These are phyloP conservation scores for Neospora caninum DNA, from an alignment of 169 alveolate genomes.

Conservation along the genomic window DNA sequence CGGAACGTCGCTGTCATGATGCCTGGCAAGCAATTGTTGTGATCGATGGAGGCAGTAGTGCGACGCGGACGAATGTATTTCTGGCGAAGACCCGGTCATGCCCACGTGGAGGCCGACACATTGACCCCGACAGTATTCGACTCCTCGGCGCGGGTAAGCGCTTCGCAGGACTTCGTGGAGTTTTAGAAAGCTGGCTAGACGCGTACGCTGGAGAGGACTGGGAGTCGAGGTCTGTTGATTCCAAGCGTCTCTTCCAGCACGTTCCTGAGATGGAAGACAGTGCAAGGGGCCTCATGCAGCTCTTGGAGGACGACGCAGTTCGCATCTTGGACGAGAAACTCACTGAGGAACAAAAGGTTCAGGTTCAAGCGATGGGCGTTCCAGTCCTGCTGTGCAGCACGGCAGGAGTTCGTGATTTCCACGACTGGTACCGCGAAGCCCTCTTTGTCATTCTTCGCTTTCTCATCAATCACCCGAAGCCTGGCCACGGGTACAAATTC, in stretches of 20 bases:
- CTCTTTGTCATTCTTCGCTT: background rate
- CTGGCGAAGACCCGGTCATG: slow-evolving; percentile 10
- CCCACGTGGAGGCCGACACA: background rate
- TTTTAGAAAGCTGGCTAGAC: slow-evolving; percentile 28
- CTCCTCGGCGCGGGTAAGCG: slow-evolving; percentile 10
- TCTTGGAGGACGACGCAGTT: no score
- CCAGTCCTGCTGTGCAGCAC: slow-evolving; percentile 51
- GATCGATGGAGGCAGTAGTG: slow-evolving; percentile 46
- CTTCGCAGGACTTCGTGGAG: slow-evolving; percentile 3
- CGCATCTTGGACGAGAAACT: no score
- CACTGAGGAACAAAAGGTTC: no score
- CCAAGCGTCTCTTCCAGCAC: no score
- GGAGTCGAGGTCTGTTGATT: background rate
- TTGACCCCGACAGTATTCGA: background rate
- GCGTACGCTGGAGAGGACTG: slow-evolving; percentile 32
- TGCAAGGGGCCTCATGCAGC: no score
- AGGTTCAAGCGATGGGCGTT: slow-evolving; percentile 17
- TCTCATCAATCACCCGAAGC: background rate
- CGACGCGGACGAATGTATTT: background rate
- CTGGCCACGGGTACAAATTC: background rate
- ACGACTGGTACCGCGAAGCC: slow-evolving; percentile 44
- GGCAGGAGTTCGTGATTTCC: slow-evolving; percentile 39
- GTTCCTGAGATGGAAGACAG: no score
- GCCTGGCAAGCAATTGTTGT: slow-evolving; percentile 16
- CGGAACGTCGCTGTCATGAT: background rate